Percentiles rank a stretch among this genome's conserved stretches.
These are phyloP conservation scores for Saussurea involucrata DNA, from an alignment of 129 eudicot genomes.

Conservation along the genomic window DNA sequence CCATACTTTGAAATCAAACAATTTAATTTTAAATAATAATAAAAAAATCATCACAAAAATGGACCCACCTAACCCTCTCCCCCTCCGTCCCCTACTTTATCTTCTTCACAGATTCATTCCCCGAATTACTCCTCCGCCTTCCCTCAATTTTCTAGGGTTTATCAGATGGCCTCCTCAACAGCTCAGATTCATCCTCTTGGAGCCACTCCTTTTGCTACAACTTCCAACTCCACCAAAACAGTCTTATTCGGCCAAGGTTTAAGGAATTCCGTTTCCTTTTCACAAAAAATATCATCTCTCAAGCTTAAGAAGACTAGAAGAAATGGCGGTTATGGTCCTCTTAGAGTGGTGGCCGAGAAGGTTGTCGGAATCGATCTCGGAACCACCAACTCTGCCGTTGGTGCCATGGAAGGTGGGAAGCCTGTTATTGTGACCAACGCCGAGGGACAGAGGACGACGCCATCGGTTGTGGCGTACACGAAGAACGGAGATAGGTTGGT, in stretches of 20 bases:
- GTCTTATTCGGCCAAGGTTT: slow-evolving; percentile 46
- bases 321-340: slow-evolving; percentile 11
- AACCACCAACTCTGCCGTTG: slow-evolving; percentile 91
- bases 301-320: slow-evolving; percentile 24
- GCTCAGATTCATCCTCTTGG: slow-evolving; percentile 59
- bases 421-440: slow-evolving; percentile 85
- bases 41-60: neutral
- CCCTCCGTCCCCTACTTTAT: slow-evolving; percentile 16
- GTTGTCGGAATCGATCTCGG: slow-evolving; percentile 95
- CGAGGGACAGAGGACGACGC: slow-evolving; percentile 94
- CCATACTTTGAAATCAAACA: neutral
- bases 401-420: slow-evolving; percentile 97
- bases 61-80: slow-evolving; percentile 38
- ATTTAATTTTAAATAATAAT: neutral
- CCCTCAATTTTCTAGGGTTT: slow-evolving; percentile 38
- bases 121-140: neutral
- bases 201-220: slow-evolving; percentile 21
- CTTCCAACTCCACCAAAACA: slow-evolving; percentile 29
- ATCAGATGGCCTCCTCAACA: slow-evolving; percentile 58
- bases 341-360: slow-evolving; percentile 71
- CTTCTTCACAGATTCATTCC: neutral
- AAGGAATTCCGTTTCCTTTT: slow-evolving; percentile 27
- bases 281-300: slow-evolving; percentile 19
- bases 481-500: slow-evolving; percentile 84
- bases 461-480: slow-evolving; percentile 93